Evolutionary conservation across 2,329 filamentous ascomycete species (phyloP).

Genomic region (Fusarium praegraminearum): DNA sequence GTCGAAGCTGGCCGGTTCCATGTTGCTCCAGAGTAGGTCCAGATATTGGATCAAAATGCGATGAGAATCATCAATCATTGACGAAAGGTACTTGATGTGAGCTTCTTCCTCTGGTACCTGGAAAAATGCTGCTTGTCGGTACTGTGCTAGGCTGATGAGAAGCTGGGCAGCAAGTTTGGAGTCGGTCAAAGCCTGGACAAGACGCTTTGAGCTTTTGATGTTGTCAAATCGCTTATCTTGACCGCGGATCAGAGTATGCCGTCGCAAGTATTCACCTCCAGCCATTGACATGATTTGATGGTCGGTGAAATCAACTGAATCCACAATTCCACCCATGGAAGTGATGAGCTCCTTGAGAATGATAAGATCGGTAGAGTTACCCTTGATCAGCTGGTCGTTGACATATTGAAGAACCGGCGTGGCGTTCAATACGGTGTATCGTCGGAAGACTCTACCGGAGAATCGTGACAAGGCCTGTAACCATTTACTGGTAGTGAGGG

Average conservation of each 20-base stretch:
- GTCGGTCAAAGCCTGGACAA: conserved; percentile 83
- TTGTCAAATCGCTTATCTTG: conserved; percentile 85
- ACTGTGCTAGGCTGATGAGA: conserved; percentile 90
- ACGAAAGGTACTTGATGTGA: conserved; percentile 89
- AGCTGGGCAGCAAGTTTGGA: conserved; percentile 83
- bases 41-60: conserved; percentile 88
- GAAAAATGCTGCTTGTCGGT: conserved; percentile 87
- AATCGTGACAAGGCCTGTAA: conserved; percentile 90
- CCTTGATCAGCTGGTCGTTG: conserved; percentile 81
- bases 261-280: conserved; percentile 82
- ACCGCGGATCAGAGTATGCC: conserved; percentile 82
- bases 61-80: conserved; percentile 90
- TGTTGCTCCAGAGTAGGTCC: conserved; percentile 85
- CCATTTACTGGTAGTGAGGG: conserved; percentile 88
- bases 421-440: conserved; percentile 85
- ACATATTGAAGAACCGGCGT: conserved; percentile 91
- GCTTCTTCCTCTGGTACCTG: conserved; percentile 76
- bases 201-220: conserved; percentile 78
- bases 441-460: conserved; percentile 87
- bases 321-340: conserved; percentile 93
- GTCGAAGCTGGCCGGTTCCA: conserved; percentile 82
- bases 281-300: conserved; percentile 88
- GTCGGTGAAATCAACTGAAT: conserved; percentile 89
- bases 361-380: conserved; percentile 90
- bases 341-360: conserved; percentile 90